These are phyloP conservation scores for Lasiodiplodia sp. DNA, from an alignment of 2,329 filamentous ascomycete species.

Conservation along the genomic window DNA sequence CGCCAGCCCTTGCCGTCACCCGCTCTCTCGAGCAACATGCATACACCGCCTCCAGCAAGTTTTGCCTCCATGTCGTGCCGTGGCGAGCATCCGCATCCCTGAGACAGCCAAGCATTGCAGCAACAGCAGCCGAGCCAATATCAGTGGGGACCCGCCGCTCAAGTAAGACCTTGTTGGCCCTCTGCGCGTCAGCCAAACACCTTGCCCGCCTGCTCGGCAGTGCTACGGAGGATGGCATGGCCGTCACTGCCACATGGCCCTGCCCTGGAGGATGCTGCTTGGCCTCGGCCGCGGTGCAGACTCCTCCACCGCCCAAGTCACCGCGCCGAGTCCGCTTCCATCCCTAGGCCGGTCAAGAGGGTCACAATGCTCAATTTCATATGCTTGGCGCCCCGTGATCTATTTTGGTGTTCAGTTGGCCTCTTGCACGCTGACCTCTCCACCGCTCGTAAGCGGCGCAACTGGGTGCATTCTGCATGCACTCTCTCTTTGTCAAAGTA, in stretches of 20 bases:
- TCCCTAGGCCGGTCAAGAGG: conserved; percentile 21
- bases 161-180: conserved; percentile 27
- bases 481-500: conserved; percentile 18
- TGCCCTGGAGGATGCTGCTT: conserved; percentile 13
- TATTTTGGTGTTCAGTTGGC: conserved; percentile 26
- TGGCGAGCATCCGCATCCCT: conserved; percentile 23
- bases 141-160: conserved; percentile 28
- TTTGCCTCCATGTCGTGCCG: conserved; percentile 23
- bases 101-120: conserved; percentile 24
- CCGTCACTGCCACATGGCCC: conserved; percentile 30
- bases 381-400: conserved; percentile 28
- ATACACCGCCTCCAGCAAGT: conserved; percentile 4
- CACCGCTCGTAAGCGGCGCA: conserved; percentile 17
- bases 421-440: conserved; percentile 19
- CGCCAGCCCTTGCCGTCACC: conserved; percentile 27
- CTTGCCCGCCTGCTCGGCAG: conserved; percentile 10
- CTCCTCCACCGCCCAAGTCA: not conserved
- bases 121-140: conserved; percentile 17
- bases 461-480: conserved; percentile 22
- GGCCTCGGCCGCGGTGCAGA: conserved; percentile 4
- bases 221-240: conserved; percentile 22
- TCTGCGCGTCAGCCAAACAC: conserved; percentile 10
- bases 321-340: conserved; percentile 14
- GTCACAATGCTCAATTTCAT: conserved; percentile 29
- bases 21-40: not conserved